A percentile compares a stretch with the other conserved stretches of the same genome.
These are phyloP conservation scores for Fusarium sp. DNA, from an alignment of 2,329 filamentous ascomycete species.

Conservation along the genomic window DNA sequence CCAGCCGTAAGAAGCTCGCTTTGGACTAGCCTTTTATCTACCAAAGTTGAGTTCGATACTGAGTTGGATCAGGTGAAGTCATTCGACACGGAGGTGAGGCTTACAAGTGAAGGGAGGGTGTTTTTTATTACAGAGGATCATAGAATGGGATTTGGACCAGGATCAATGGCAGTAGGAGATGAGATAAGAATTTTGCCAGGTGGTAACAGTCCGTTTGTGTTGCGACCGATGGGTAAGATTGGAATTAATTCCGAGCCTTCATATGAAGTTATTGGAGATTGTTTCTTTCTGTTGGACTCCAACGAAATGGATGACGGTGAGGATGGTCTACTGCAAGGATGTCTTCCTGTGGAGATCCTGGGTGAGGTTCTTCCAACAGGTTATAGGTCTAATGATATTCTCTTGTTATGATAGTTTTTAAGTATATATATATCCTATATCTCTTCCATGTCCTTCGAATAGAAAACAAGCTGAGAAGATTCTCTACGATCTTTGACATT, in stretches of 20 bases:
- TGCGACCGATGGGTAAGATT: not conserved
- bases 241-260: not conserved
- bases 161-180: not conserved
- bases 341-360: not conserved
- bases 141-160: not conserved
- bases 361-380: not conserved
- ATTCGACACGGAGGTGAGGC: not conserved
- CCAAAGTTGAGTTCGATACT: fast-evolving
- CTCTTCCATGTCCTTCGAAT: not conserved
- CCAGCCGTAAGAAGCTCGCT: not conserved
- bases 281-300: not conserved
- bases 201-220: not conserved
- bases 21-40: not conserved
- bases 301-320: not conserved
- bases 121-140: not conserved
- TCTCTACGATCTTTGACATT: fast-evolving
- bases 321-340: not conserved
- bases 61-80: not conserved
- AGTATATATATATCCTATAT: not conserved
- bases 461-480: not conserved
- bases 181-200: not conserved
- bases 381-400: not conserved
- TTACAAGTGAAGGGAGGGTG: not conserved
- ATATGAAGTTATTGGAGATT: not conserved
- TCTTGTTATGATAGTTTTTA: not conserved